Base-by-base conservation (phyloP, 768 basidiomycete genomes). In the Pisolithus orientalis region DNA sequence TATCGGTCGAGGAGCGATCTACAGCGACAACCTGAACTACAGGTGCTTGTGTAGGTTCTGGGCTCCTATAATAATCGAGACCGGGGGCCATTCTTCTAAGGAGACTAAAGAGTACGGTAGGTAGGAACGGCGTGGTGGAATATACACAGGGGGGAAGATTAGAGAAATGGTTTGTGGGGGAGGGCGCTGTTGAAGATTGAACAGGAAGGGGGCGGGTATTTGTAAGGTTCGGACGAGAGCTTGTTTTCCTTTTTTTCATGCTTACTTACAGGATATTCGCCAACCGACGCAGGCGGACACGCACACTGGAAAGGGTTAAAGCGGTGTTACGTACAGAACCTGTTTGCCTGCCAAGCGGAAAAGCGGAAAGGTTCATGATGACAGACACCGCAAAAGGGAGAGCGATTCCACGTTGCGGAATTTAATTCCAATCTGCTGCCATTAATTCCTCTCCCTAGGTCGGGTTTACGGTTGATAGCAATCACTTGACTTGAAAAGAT, bases 41-140 rank as follows among this genome's bases (percentile, higher is more conserved):
- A 17, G 56, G 11, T 42, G 40, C 7, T 2, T 29, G 27, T 0
- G 17, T 45, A 0, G 59, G 34, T 43, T 60, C 61, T 32, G 56
- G 43, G 40, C 47, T 49, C 39, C 51, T 70, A 59, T 65, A 64
- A 29, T 62, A 70, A 55, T 69, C 69, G 44, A 70, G 66, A 10
- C 66, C 66, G 54, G 68, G 68, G 29, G 53, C 49, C 68, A 70
- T 70, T 53, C 13, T 34, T 4, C 46, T 55, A 38, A 46, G 39
- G 37, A 58, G 14, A 11, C 47, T 34, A 1, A 43, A 44, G 31
- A 47, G 40, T 25, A 37, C 31, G 57, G n/a, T 51, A 54, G 53
- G 47, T 13, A 54, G 52, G 52, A 44, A 28, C 14, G 31, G 21
- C 38, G 32, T 37, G 48, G 60, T 48, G 34, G 16, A 32, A 52